Evolutionary conservation across 2,329 filamentous ascomycete species (phyloP).

Genomic region (Penicillium sp.): DNA sequence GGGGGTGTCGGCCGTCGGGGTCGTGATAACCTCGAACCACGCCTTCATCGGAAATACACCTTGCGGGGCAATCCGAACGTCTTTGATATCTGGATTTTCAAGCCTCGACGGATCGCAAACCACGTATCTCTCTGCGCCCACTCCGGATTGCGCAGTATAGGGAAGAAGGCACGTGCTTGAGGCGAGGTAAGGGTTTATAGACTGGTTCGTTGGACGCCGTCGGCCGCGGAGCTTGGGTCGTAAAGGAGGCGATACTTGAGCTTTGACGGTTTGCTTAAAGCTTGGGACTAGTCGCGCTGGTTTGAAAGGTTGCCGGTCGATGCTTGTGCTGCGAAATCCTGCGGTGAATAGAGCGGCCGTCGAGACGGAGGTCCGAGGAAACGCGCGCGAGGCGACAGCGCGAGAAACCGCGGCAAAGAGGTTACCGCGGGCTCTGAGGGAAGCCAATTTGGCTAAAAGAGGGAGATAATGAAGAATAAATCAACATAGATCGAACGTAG

Average conservation of each 20-base stretch:
- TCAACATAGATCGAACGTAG: background rate
- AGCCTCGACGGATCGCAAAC: constrained; percentile 24
- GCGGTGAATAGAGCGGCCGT: constrained; percentile 10
- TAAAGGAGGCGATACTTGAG: background rate
- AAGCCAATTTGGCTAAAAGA: constrained; percentile 40
- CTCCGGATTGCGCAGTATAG: background rate
- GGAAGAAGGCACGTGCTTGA: constrained; percentile 13
- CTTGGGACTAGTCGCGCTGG: background rate
- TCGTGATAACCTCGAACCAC: constrained; percentile 73
- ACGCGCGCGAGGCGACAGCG: constrained; percentile 22
- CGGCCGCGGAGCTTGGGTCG: background rate
- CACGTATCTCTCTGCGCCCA: constrained; percentile 21
- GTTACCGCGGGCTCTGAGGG: constrained; percentile 32
- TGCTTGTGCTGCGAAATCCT: constrained; percentile 10
- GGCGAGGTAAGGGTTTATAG: background rate
- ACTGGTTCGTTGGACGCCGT: background rate
- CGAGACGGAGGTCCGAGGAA: constrained; percentile 12
- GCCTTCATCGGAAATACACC: constrained; percentile 63
- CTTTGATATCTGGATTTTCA: constrained; percentile 17
- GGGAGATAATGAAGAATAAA: background rate
- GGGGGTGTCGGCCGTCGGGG: constrained; percentile 83
- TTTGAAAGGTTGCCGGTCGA: constrained; percentile 1
- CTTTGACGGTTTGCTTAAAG: background rate
- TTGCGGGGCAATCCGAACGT: background rate
- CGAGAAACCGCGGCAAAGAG: constrained; percentile 32